Evolutionary conservation across 2,329 filamentous ascomycete genomes (phyloP).

Genomic region (Scedosporium aurantiacum): DNA sequence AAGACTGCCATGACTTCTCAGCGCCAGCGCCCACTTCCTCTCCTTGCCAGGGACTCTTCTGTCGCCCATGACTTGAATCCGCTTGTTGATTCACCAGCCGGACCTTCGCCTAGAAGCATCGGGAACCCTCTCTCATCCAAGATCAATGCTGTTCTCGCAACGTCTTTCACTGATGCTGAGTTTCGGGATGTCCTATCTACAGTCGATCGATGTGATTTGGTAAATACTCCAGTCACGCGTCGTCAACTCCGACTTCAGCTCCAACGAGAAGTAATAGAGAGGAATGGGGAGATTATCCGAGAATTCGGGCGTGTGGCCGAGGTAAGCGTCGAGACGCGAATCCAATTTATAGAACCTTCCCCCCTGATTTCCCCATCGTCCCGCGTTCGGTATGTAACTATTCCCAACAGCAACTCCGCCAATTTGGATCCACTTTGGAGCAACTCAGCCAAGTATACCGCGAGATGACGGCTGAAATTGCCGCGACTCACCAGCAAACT

Average conservation of each 20-base stretch:
- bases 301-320: constrained; percentile 87
- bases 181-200: constrained; percentile 76
- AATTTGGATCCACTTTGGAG: constrained; percentile 68
- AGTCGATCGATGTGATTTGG: constrained; percentile 59
- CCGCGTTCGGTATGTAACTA: constrained; percentile 11
- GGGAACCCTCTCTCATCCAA: constrained; percentile 65
- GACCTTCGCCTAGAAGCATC: constrained; percentile 1
- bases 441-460: constrained; percentile 70
- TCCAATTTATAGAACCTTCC: no score
- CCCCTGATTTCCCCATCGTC: neutral
- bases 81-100: neutral
- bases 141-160: constrained; percentile 74
- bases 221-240: constrained; percentile 68
- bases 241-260: constrained; percentile 71
- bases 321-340: constrained; percentile 34
- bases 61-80: neutral
- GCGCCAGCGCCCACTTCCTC: neutral
- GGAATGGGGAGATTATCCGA: constrained; percentile 77
- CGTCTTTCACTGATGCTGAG: constrained; percentile 85
- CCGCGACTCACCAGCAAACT: constrained; percentile 64
- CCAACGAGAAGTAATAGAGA: constrained; percentile 85
- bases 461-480: constrained; percentile 69
- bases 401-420: constrained; percentile 61
- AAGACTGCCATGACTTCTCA: no score
- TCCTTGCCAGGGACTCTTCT: neutral